Base-by-base conservation (phyloP, 1,284 basidiomycete species). In the Ganoderma sinense region DNA sequence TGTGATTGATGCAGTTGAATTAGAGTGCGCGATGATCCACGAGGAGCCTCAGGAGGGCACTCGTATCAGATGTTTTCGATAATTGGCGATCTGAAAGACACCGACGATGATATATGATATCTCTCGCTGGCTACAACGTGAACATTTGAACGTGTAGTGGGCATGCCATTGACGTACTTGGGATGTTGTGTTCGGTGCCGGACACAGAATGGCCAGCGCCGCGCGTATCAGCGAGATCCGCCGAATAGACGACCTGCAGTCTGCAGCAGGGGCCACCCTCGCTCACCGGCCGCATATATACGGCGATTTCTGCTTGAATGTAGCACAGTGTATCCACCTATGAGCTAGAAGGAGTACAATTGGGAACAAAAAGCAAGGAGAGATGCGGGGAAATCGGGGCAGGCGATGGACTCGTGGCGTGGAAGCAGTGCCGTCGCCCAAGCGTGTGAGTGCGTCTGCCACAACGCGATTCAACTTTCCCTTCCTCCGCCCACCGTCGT, bases 361-460 rank as follows among this genome's bases (percentile, higher is more conserved):
- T 23, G 45, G 29, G 29, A 41, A 63, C 43, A 62, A 69, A 29
- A 64, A 45, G 53, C 26, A 36, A 45, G 63, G 65, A 45, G 26
- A 41, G 48, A 62, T 53, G 68, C 66, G 68, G 69, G 68, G 66
- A 67, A 68, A 67, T 68, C 64, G 72, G 68, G 68, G 58, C 68
- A 64, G 70, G 65, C 69, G 71, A 69, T 67, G 68, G 70, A 73
- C 74, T 74, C 73, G 74, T 75, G 75, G 75, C 74, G 74, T 76
- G 73, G 70, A 73, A 74, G 74, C 71, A 72, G 70, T 73, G 75
- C 71, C 73, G 72, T 68, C 72, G 75, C 70, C 65, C 65, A 71
- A 73, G 73, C 75, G 75, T 75, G 73, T 74, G 75, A 74, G 75
- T 72, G 74, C 68, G 73, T 71, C 73, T 70, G 73, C 75, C 73